Base-by-base conservation (phyloP, 352 stramenopile species). In the Globisporangium uncinulatum region DNA sequence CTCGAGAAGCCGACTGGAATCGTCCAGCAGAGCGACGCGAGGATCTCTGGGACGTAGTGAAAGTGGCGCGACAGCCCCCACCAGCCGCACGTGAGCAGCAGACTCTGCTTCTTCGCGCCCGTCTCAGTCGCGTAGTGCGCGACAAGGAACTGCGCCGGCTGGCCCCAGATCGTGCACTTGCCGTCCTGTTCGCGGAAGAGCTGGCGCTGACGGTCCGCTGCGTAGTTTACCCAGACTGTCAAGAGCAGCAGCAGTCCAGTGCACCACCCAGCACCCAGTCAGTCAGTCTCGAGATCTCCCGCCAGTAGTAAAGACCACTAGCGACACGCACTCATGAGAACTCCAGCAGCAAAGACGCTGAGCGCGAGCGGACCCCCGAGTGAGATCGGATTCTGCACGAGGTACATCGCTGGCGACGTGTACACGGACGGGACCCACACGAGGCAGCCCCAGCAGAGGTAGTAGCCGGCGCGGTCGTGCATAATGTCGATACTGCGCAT, bases 401-500 rank as follows among this genome's bases (percentile, higher is more conserved):
- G 69, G 66, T 96, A 99, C 68, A 93, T 92, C 49, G 88, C 84
- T 34, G 96, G 93, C n/a, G 85, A 94, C 6, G 95, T 98, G 77
- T 99, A 99, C 29, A 99, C 82, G 6, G 86, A 87, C 3, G 96
- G 97, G 19, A 99, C 90, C 94, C 95, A 99, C 4, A 97, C 89
- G n/a, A 98, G 75, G 55, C 92, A 98, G 56, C 97, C 97, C 96
- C 96, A 99, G 72, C 92, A 98, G 36, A 99, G 86, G 73, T 98
- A 97, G 70, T 96, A 98, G 11, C 92, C 92, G 1, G 92, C 92
- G 54, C 91, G 88, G 71, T 98, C 92, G 73, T 97, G 86, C 86
- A 96, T 89, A 66, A 99, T 99, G 73, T 99, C 97, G 72, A 99
- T 99, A 53, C 81, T 97, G 69, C 93, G 93, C 92, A 98, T 98